Evolutionary conservation across 2,329 filamentous ascomycete species (phyloP).

Genomic region (Ciborinia camelliae): DNA sequence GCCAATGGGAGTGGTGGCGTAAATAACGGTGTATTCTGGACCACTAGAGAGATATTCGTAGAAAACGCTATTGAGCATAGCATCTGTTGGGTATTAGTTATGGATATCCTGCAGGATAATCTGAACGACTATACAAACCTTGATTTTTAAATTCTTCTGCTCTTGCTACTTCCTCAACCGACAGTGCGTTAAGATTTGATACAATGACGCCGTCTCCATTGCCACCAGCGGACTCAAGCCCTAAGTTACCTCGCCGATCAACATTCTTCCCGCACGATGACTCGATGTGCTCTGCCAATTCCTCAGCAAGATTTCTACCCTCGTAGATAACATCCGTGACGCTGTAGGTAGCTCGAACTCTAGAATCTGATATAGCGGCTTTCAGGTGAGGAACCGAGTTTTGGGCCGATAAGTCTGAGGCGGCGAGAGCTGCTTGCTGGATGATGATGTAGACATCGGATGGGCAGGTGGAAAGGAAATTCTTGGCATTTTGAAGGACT

Average conservation of each 20-base stretch:
- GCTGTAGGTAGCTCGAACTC: constrained; percentile 29
- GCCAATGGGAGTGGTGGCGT: constrained; percentile 58
- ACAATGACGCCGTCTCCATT: constrained; percentile 29
- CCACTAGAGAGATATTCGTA: constrained; percentile 38
- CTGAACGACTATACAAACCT: constrained; percentile 39
- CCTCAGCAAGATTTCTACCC: constrained; percentile 40
- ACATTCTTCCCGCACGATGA: constrained; percentile 43
- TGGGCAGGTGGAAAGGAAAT: constrained; percentile 64
- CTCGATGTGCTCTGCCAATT: constrained; percentile 46
- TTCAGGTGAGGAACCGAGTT: constrained; percentile 48
- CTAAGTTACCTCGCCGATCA: constrained; percentile 14
- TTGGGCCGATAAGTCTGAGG: constrained; percentile 60
- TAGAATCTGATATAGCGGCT: constrained; percentile 37
- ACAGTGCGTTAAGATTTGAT: neutral
- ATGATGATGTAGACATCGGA: constrained; percentile 75
- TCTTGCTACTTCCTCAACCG: constrained; percentile 34
- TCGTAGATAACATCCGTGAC: constrained; percentile 55
- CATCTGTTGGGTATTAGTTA: constrained; percentile 27
- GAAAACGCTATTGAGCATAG: constrained; percentile 26
- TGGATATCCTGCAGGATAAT: neutral
- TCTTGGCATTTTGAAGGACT: constrained; percentile 27
- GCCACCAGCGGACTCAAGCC: constrained; percentile 44
- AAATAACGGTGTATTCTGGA: constrained; percentile 68
- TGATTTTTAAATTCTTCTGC: constrained; percentile 47
- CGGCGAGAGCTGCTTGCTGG: constrained; percentile 70